Evolutionary conservation across 202 grass and related monocot species (phyloP).

Genomic region (Schoenoplectus triqueter): DNA sequence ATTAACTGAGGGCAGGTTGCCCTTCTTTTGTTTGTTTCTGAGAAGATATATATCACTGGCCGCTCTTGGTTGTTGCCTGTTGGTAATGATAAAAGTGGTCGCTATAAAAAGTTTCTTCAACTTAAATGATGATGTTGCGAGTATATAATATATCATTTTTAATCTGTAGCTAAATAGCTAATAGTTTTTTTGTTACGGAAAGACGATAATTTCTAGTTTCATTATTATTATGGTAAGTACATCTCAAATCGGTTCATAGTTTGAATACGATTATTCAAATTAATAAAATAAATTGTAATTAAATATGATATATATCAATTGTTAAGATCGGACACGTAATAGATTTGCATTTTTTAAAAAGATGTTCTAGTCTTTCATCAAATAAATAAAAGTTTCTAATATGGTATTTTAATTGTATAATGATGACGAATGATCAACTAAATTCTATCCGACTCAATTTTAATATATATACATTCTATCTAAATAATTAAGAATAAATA

Average conservation of each 20-base stretch:
- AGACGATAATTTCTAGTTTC: neutral
- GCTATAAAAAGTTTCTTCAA: slow-evolving; percentile 14
- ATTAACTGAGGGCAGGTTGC: slow-evolving; percentile 29
- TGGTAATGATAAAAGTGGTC: slow-evolving; percentile 27
- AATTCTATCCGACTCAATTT: neutral
- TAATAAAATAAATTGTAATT: neutral
- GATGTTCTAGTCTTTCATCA: neutral
- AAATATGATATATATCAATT: neutral
- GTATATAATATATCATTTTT: neutral
- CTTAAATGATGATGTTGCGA: slow-evolving; percentile 19
- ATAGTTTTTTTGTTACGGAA: neutral
- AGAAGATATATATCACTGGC: slow-evolving; percentile 30
- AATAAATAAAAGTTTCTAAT: neutral
- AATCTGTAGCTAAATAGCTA: neutral
- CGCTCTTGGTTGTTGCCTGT: slow-evolving; percentile 14
- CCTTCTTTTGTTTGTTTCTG: slow-evolving; percentile 29
- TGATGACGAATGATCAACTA: neutral
- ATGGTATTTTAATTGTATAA: neutral
- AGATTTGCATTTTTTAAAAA: neutral
- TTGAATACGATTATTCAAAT: too few relatives aligned
- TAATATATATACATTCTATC: neutral
- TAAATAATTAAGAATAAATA: neutral
- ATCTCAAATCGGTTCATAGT: too few relatives aligned
- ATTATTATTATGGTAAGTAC: too few relatives aligned
- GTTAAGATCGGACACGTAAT: neutral